Evolutionary conservation across 2,329 filamentous ascomycete species (phyloP), one percentile per base, ranked within the genome.

Genomic region (Monilinia fructigena): DNA sequence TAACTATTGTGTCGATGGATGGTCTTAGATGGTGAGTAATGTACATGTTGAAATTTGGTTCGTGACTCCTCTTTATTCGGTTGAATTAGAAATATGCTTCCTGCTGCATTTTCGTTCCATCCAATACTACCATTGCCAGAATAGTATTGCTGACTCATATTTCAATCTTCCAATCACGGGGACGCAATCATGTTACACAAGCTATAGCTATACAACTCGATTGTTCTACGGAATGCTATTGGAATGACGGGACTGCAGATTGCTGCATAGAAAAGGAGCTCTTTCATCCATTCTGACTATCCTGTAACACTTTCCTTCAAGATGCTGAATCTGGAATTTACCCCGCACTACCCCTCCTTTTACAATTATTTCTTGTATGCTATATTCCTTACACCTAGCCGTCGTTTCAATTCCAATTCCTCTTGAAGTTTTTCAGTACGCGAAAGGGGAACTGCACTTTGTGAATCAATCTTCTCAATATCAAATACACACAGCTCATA

Each of bases 321-420:
- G 3, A 47, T 35, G 0, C 11, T 58, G 40, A 20, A 58, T 31
- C 4, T 16, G 42, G 26, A 35, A 59, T 48, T 35, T 35, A 48
- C 56, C 42, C 56, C 56, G 56, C 56, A 11, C 12, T 48, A 48
- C 56, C 56, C 26, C 42, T 59, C 42, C 28, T 35, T 45, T 28
- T 35, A 23, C 23, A 23, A 23, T 23, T 23, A 3, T 45, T 18
- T 20, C n/a, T 47, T 16, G 8, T 35, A 47, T 31, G 3, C 11
- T 14, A 47, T 3, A 23, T 31, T 48, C 11, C 42, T 42, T 23
- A 48, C 28, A 16, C 35, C 28, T 5, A 48, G 28, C 42, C 18
- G n/a, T 59, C 31, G 18, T 35, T 59, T n/a, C 45, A 16, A 48
- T 31, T 42, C 8, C 45, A 16, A 48, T 31, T 35, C 28, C 3